phyloP scores from a whole-genome alignment of 495 filamentous ascomycete species.

The Podospora tetraspora region DNA sequence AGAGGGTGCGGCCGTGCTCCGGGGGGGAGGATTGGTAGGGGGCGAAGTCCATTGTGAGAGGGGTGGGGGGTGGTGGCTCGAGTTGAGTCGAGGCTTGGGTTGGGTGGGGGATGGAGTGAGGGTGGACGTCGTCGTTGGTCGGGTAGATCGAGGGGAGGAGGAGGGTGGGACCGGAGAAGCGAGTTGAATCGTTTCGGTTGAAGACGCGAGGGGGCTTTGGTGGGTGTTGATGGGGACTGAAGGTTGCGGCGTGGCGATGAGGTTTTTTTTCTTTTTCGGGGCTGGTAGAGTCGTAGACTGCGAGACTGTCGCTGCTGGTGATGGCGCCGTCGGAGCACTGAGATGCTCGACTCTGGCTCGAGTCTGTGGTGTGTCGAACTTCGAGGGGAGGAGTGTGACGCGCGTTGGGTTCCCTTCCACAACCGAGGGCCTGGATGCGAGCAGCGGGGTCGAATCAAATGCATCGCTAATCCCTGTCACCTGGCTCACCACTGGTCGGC shows the following conservation, averaged over 20 bases:
- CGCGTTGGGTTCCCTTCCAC: not conserved
- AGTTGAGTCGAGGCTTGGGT: not conserved
- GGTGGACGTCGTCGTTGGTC: not conserved
- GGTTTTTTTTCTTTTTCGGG: not conserved
- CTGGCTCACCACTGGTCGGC: not conserved
- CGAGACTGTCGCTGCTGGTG: not conserved
- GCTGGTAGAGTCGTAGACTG: not conserved
- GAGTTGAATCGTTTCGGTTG: not conserved
- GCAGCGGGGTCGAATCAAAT: not conserved
- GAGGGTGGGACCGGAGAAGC: not conserved
- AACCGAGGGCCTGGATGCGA: not conserved
- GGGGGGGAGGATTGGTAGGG: slow-evolving; percentile 89
- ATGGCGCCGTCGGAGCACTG: not conserved
- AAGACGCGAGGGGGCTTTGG: not conserved
- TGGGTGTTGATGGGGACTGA: not conserved
- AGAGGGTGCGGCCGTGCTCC: slow-evolving; percentile 67
- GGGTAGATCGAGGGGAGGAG: not conserved
- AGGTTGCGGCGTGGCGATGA: not conserved
- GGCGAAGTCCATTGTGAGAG: slow-evolving; percentile 76
- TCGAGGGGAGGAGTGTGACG: not conserved
- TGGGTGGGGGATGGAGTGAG: not conserved
- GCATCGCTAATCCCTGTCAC: not conserved
- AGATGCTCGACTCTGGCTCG: not conserved
- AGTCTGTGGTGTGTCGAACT: not conserved
- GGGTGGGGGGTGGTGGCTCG: not conserved